Base-by-base conservation (phyloP, 768 basidiomycete genomes). In the Hygrocybe coccinea region DNA sequence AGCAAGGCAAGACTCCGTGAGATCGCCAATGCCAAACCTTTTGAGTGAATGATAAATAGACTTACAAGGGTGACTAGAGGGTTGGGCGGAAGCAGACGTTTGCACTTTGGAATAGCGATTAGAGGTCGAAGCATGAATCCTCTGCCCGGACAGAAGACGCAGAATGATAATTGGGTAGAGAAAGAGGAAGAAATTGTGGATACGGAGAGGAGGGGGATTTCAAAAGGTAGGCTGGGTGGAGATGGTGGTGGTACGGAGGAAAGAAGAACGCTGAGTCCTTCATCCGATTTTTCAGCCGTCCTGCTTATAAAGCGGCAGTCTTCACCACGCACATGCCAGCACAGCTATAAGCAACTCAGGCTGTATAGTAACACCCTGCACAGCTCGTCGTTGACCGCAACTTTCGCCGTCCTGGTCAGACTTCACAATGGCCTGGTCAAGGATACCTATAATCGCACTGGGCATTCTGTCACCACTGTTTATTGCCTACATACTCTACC, bases 101-200 rank as follows among this genome's bases (percentile, higher is more conserved):
- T 84, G 75, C 82, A 78, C 77, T 80, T 80, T 71, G 79, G 74
- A 75, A 80, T 83, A 82, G 74, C 77, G 76, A 84, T 82, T 79
- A 83, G 84, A 83, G 86, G 86, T 81, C 86, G 87, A 89, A 89
- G 88, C 89, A 91, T 91, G 89, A 90, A 91, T 85, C 83, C 79
- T 83, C 85, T 85, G 83, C 76, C 77, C 69, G 68, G 77, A 81
- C 83, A 85, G 83, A 83, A 84, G 80, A 82, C 74, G 65, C 64
- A 61, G 65, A 59, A 56, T 55, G 67, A 66, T 65, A 65, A 58
- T 55, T 70, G 65, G 70, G 71, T 67, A 66, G 72, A 70, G 75
- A 74, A 69, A 73, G 78, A 71, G 71, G 83, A 76, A 75, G 81
- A 76, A 84, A 86, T 86, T 62, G 82, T 85, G 83, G 76, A 80